Evolutionary conservation across 2,329 filamentous ascomycete species (phyloP), one percentile per base, ranked within the genome.

Genomic region (Dactylellina leptospora): DNA sequence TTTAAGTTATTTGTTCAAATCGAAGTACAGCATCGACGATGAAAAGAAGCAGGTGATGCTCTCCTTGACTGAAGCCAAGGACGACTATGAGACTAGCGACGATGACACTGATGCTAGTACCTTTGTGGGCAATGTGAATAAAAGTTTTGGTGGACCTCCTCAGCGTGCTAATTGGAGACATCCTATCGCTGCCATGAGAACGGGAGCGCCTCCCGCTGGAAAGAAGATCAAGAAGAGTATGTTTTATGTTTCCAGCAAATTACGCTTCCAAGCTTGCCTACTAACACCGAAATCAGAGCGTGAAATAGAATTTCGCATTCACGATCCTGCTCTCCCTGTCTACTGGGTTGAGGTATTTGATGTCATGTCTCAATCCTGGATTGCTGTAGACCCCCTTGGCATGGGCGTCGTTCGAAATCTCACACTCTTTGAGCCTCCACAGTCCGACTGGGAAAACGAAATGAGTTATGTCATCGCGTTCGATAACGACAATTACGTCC

Each of bases 341-440:
- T 97, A 92, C 78, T 99, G 95, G 95, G 89, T 97, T 0, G 95
- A 99, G 80, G 88, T 91, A 2, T 90, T 96, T 74, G 93, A 97
- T 74, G 83, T 87, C 58, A 90, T 90, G 0, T 87, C 92, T 74
- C 91, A 97, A 78, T 96, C 92, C 82, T 99, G 95, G 95, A 86
- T 96, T 61, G 85, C 92, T 0, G 86, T 95, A 36, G 95, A 99
- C 78, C 87, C 93, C 0, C 80, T 97, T 0, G 92, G 95, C 1
- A 96, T 93, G 0, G 84, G 86, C 61, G 90, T 88, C 74, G 87
- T 96, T 60, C 91, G 88, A 78, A 92, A 90, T 71, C 86, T 91
- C 0, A 85, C 84, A 27, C 87, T 85, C 48, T 83, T 99, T 25
- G 95, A 99, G 77, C 95, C 95, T 0, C 91, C 95, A 0, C 85